These are phyloP conservation scores for Exophiala mesophila DNA, from an alignment of 2,329 filamentous ascomycete genomes.

Conservation along the genomic window DNA sequence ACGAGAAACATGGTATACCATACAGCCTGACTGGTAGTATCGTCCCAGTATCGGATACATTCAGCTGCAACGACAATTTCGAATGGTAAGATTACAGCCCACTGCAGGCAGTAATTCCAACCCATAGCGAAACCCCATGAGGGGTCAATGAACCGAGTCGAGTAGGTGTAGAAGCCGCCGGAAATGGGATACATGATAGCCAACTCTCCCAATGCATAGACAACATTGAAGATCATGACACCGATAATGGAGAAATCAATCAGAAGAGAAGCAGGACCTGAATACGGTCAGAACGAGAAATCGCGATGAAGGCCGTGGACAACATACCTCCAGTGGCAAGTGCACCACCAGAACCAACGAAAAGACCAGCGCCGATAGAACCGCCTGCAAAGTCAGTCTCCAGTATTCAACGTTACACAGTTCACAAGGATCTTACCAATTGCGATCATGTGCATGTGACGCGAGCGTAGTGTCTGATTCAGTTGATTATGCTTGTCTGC, in stretches of 20 bases:
- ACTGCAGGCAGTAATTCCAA: conserved; percentile 61
- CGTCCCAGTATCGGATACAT: conserved; percentile 3
- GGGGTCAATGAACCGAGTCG: conserved; percentile 84
- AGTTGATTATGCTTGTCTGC: conserved; percentile 14
- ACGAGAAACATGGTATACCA: conserved; percentile 68
- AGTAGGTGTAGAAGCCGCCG: conserved; percentile 86
- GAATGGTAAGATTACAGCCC: conserved; percentile 73
- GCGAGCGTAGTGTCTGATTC: conserved; percentile 25
- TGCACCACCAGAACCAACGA: conserved; percentile 73
- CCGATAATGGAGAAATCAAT: conserved; percentile 74
- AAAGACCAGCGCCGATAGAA: conserved; percentile 65
- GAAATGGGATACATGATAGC: conserved; percentile 88
- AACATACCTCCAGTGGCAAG: conserved; percentile 56
- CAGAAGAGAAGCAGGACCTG: conserved; percentile 67
- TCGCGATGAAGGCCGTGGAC: no score
- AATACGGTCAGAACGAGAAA: no score
- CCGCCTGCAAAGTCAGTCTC: no score
- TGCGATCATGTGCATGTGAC: conserved; percentile 95
- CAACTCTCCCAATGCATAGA: conserved; percentile 86
- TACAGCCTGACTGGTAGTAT: conserved; percentile 26
- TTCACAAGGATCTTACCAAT: conserved; percentile 70
- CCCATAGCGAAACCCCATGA: conserved; percentile 46
- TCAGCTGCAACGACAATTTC: conserved; percentile 72
- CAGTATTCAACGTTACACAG: no score
- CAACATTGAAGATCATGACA: conserved; percentile 83